phyloP scores from a whole-genome alignment of 2,329 filamentous ascomycete species.

The Aspergillus sp. region DNA sequence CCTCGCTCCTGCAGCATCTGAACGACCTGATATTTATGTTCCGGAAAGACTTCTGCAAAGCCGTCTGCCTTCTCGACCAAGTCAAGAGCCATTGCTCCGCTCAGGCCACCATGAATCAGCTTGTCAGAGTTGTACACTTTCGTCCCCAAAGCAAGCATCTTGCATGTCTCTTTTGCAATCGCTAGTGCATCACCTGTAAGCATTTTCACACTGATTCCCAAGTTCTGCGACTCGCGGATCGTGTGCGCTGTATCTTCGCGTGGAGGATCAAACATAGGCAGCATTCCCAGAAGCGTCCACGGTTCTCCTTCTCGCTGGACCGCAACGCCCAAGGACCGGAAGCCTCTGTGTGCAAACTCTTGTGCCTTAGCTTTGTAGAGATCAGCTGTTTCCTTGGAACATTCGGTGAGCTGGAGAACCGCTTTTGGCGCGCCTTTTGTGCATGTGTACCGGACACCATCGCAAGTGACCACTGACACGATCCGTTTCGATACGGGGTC shows the following conservation, averaged over 20 bases:
- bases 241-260: conserved; percentile 79
- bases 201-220: conserved; percentile 80
- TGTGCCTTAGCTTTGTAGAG: conserved; percentile 73
- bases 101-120: conserved; percentile 74
- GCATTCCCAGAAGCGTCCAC: conserved; percentile 75
- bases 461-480: conserved; percentile 69
- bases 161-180: conserved; percentile 81
- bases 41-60: conserved; percentile 75
- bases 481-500: conserved; percentile 82
- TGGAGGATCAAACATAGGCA: conserved; percentile 81
- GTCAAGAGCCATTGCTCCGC: conserved; percentile 74
- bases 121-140: conserved; percentile 82
- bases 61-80: conserved; percentile 75
- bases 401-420: conserved; percentile 70
- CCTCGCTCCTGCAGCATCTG: conserved; percentile 76
- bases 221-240: conserved; percentile 73
- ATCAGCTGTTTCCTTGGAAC: conserved; percentile 65
- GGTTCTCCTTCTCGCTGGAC: conserved; percentile 75
- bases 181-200: conserved; percentile 79
- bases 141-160: conserved; percentile 77
- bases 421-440: conserved; percentile 80
- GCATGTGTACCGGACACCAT: conserved; percentile 71
- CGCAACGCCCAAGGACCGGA: conserved; percentile 77
- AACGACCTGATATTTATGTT: conserved; percentile 77
- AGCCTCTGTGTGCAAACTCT: conserved; percentile 77